Evolutionary conservation across 2,329 filamentous ascomycete species (phyloP).

Genomic region (Calonectria pseudoreteaudii): DNA sequence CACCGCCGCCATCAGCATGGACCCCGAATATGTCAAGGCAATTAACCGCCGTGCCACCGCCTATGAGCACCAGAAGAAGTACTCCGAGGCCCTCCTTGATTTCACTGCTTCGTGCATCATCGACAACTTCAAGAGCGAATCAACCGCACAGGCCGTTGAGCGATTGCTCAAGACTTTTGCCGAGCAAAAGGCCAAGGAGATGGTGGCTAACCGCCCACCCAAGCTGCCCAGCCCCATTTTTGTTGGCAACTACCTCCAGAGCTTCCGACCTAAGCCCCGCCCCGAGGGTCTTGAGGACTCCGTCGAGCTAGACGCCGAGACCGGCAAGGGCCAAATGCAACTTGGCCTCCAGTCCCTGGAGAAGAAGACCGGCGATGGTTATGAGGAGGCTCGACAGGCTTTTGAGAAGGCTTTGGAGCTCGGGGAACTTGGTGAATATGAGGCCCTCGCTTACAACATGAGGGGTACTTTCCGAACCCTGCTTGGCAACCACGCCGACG

Average conservation of each 20-base stretch:
- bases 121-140: slow-evolving; percentile 94
- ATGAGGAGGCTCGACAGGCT: slow-evolving; percentile 85
- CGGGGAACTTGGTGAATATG: slow-evolving; percentile 81
- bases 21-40: slow-evolving; percentile 97
- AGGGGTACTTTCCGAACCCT: slow-evolving; percentile 96
- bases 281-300: slow-evolving; percentile 86
- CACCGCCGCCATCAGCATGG: slow-evolving; percentile 91
- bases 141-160: slow-evolving; percentile 90
- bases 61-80: slow-evolving; percentile 92
- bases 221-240: slow-evolving; percentile 96
- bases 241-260: slow-evolving; percentile 98
- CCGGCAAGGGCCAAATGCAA: slow-evolving; percentile 87
- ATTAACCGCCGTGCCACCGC: slow-evolving; percentile 96
- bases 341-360: slow-evolving; percentile 84
- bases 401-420: slow-evolving; percentile 91
- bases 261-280: slow-evolving; percentile 87
- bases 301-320: slow-evolving; percentile 80
- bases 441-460: slow-evolving; percentile 95
- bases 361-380: slow-evolving; percentile 90
- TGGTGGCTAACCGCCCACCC: slow-evolving; percentile 85
- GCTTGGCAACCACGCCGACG: slow-evolving; percentile 85
- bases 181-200: slow-evolving; percentile 91
- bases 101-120: slow-evolving; percentile 99
- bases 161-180: slow-evolving; percentile 96
- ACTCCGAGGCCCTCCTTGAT: slow-evolving; percentile 94